Conservation (phyloP, 306 rosid genomes). For the Argentina anserina region DNA sequence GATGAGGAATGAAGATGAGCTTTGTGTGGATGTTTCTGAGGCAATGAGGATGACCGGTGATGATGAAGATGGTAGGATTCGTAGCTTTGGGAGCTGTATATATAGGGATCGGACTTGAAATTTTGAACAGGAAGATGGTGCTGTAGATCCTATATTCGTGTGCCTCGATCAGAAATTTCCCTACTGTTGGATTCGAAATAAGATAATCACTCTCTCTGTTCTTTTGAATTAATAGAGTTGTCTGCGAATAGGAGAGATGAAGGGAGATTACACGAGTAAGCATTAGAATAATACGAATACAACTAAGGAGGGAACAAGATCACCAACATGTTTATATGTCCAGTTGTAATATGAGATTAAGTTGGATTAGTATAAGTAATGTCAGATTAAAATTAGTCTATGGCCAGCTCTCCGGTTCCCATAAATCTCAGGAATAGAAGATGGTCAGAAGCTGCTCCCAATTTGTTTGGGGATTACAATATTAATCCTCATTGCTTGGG, state of each 20-base stretch:
- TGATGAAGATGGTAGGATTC: constrained; percentile 17
- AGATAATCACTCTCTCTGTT: constrained; percentile 9
- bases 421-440: constrained; percentile 27
- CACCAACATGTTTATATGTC: constrained; percentile 47
- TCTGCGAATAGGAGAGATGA: constrained; percentile 35
- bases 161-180: constrained; percentile 53
- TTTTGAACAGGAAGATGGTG: constrained; percentile 1
- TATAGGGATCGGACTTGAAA: constrained; percentile 10
- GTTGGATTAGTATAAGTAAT: neutral
- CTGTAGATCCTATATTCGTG: constrained; percentile 37
- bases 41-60: constrained; percentile 17
- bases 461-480: neutral
- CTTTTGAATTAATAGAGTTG: constrained; percentile 37
- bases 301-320: constrained; percentile 69
- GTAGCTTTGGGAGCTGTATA: constrained; percentile 21
- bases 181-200: constrained; percentile 29
- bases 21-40: constrained; percentile 9
- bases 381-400: neutral
- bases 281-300: constrained; percentile 46
- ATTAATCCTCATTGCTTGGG: neutral
- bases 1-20: constrained; percentile 2
- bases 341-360: constrained; percentile 22
- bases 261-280: constrained; percentile 36
- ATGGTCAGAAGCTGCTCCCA: constrained; percentile 32
- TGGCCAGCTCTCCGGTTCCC: constrained; percentile 15